phyloP scores from a whole-genome alignment of 2,329 filamentous ascomycete genomes.

The Monilinia laxa region DNA sequence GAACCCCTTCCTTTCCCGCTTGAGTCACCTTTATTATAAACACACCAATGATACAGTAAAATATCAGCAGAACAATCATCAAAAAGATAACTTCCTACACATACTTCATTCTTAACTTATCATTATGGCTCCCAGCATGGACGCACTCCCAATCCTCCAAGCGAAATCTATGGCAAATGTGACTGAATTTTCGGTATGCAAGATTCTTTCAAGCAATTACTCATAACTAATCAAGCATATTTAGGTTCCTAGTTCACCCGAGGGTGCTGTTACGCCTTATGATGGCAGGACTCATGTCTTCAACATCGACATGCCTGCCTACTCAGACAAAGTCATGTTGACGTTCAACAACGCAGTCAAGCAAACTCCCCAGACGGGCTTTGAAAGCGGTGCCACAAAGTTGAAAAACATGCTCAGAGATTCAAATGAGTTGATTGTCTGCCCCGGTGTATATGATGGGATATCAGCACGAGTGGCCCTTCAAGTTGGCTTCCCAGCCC shows the following conservation, averaged over 20 bases:
- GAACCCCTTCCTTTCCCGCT: background rate
- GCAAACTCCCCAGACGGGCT: conserved; percentile 1
- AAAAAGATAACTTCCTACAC: conserved; percentile 10
- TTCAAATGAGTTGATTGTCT: conserved; percentile 22
- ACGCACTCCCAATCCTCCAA: conserved; percentile 12
- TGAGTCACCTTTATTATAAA: conserved; percentile 8
- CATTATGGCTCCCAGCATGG: conserved; percentile 20
- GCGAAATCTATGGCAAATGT: background rate
- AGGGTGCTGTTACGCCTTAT: conserved; percentile 6
- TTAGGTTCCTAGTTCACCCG: background rate
- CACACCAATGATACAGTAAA: conserved; percentile 3
- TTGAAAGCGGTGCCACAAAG: conserved; percentile 20
- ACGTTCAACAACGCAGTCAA: conserved; percentile 16
- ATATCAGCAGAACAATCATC: conserved; percentile 11
- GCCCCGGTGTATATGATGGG: conserved; percentile 68
- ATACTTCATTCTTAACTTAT: conserved; percentile 1
- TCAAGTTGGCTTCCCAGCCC: conserved; percentile 57
- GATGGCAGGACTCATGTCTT: conserved; percentile 13
- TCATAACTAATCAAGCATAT: conserved; percentile 5
- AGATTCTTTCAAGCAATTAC: background rate
- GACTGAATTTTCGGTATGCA: conserved; percentile 11
- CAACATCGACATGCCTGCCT: conserved; percentile 19
- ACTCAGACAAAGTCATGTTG: conserved; percentile 21
- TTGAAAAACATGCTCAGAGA: conserved; percentile 22
- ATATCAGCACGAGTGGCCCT: conserved; percentile 64